phyloP scores from a whole-genome alignment of 306 rosid species.

The Inga leiocalycina region DNA sequence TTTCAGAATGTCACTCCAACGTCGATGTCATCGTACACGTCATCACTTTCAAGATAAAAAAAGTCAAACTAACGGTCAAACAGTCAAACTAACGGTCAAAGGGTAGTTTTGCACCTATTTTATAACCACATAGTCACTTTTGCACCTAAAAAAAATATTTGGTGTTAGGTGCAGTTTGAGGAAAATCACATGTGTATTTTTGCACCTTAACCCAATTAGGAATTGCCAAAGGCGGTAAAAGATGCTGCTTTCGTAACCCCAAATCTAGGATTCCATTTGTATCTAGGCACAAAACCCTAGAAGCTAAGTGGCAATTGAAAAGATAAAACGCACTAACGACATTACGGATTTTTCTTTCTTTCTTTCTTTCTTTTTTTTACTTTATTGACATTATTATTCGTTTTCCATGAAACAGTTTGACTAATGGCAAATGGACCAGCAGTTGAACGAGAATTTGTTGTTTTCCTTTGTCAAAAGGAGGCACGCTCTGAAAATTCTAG shows the following conservation, averaged over 20 bases:
- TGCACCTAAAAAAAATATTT: no score
- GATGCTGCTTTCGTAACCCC: background rate
- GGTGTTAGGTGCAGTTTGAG: no score
- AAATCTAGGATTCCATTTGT: conserved; percentile 42
- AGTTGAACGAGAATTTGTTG: background rate
- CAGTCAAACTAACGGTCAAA: no score
- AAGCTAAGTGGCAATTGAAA: conserved; percentile 23
- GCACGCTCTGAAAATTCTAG: background rate
- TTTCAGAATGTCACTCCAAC: no score
- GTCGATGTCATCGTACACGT: no score
- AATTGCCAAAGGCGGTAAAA: background rate
- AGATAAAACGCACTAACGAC: background rate
- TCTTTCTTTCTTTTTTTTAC: background rate
- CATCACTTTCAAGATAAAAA: no score
- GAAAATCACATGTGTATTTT: no score
- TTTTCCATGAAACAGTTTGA: background rate
- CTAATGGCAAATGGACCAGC: background rate
- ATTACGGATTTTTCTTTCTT: background rate
- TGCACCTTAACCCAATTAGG: no score
- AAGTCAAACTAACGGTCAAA: no score
- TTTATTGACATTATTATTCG: background rate
- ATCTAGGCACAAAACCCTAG: conserved; percentile 32
- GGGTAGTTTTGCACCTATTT: no score
- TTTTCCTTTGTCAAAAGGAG: background rate
- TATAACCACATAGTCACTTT: no score